phyloP scores from a whole-genome alignment of 1,284 basidiomycete genomes.

The Apiotrichum brassicae region DNA sequence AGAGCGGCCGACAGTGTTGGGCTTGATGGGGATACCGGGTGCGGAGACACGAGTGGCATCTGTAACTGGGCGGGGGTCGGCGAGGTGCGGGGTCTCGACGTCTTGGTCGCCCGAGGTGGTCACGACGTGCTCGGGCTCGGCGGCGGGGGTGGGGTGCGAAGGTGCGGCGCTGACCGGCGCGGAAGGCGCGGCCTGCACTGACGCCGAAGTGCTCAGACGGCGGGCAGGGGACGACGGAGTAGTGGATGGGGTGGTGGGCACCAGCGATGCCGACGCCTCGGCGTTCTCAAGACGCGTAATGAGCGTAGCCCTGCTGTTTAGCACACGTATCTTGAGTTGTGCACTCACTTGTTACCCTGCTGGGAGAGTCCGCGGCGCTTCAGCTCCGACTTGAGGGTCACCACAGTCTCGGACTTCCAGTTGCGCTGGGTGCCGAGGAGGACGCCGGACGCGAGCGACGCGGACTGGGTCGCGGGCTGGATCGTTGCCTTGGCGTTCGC shows the following conservation, averaged over 20 bases:
- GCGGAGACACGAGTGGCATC: slow-evolving; percentile 26
- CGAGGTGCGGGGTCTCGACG: slow-evolving; percentile 4
- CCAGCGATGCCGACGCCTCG: slow-evolving; percentile 32
- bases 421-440: slow-evolving; percentile 61
- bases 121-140: slow-evolving; percentile 13
- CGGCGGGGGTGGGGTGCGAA: slow-evolving; percentile 2
- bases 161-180: slow-evolving; percentile 21
- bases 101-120: slow-evolving; percentile 4
- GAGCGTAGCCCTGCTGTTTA: slow-evolving; percentile 36
- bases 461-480: slow-evolving; percentile 18
- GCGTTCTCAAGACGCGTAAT: slow-evolving; percentile 32
- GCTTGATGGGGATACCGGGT: slow-evolving; percentile 33
- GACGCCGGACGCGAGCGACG: slow-evolving; percentile 58
- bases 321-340: too few species aligned
- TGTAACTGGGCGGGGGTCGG: neutral
- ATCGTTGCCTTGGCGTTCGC: slow-evolving; percentile 14
- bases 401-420: slow-evolving; percentile 53
- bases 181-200: slow-evolving; percentile 3
- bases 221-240: neutral
- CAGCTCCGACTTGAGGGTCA: slow-evolving; percentile 59
- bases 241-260: slow-evolving; percentile 27
- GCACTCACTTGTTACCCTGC: slow-evolving; percentile 51
- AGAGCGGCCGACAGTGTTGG: neutral
- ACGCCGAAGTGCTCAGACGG: slow-evolving; percentile 4
- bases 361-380: slow-evolving; percentile 59